phyloP scores from a whole-genome alignment of 441 rosid genomes.

The Pelargonium exstipulatum region DNA sequence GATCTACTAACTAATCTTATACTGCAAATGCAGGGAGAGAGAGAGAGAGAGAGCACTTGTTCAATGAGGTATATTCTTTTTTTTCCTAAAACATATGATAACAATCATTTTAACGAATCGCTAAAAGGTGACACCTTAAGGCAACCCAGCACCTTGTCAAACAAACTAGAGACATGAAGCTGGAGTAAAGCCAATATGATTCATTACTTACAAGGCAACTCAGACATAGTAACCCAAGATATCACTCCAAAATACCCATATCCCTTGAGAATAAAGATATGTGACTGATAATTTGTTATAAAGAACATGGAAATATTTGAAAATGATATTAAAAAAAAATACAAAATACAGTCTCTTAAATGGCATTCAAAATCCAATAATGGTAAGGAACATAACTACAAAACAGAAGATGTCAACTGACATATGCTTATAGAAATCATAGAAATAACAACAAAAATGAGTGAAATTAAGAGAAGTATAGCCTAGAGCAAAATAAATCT shows the following conservation, averaged over 20 bases:
- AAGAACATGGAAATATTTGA: too few relatives aligned
- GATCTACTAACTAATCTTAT: not conserved
- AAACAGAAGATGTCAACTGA: too few relatives aligned
- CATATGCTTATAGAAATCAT: too few relatives aligned
- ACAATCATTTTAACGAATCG: not conserved
- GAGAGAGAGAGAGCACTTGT: not conserved
- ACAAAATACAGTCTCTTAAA: too few relatives aligned
- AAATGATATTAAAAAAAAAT: too few relatives aligned
- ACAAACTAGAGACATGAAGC: not conserved
- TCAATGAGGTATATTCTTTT: not conserved
- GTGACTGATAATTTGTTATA: not conserved
- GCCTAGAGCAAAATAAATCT: slow-evolving; percentile 25
- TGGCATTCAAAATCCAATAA: too few relatives aligned
- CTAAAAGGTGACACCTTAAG: not conserved
- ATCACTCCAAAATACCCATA: too few relatives aligned
- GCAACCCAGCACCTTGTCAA: not conserved
- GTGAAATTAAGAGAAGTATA: slow-evolving; percentile 14
- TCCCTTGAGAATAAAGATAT: not conserved
- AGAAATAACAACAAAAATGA: too few relatives aligned
- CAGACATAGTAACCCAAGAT: not conserved
- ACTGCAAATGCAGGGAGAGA: not conserved
- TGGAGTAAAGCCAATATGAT: not conserved
- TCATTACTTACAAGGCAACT: not conserved
- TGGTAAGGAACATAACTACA: too few relatives aligned
- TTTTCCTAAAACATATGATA: not conserved